A percentile compares a stretch with the other conserved stretches of the same genome.
Conservation (phyloP, 305 asterid species). For the Striga hermonthica region DNA sequence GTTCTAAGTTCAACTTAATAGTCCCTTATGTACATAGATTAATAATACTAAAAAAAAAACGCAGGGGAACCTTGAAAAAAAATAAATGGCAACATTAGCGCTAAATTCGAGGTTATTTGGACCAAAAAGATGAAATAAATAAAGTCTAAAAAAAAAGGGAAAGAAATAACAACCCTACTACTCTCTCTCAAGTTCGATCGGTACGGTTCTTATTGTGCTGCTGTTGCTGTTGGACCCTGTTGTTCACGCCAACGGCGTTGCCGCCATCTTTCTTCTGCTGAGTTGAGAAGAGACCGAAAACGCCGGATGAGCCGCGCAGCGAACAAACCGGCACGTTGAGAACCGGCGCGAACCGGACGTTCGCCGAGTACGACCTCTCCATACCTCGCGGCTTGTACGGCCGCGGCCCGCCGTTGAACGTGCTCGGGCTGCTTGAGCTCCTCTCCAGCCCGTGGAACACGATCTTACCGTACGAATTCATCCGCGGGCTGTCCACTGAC, state of each 20-base stretch:
- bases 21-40: conserved; percentile 25
- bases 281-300: conserved; percentile 55
- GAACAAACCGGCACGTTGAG: conserved; percentile 78
- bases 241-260: conserved; percentile 31
- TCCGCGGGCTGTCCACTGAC: conserved; percentile 67
- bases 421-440: conserved; percentile 72
- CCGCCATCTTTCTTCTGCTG: conserved; percentile 42
- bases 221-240: conserved; percentile 4
- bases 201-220: conserved; percentile 36
- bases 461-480: conserved; percentile 70
- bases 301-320: conserved; percentile 54
- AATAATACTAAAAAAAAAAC: background rate
- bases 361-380: conserved; percentile 74
- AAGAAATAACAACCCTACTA: background rate
- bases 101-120: conserved; percentile 28
- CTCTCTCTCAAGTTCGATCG: conserved; percentile 32
- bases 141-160: conserved; percentile 1
- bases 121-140: conserved; percentile 11
- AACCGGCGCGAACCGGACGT: conserved; percentile 66
- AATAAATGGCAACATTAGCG: background rate
- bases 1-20: background rate
- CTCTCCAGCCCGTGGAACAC: conserved; percentile 67
- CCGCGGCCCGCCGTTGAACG: conserved; percentile 52
- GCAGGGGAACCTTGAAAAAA: conserved; percentile 2
- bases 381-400: conserved; percentile 49